These are phyloP conservation scores for Lactifluus pinguis DNA, from an alignment of 768 basidiomycete species.

Conservation along the genomic window DNA sequence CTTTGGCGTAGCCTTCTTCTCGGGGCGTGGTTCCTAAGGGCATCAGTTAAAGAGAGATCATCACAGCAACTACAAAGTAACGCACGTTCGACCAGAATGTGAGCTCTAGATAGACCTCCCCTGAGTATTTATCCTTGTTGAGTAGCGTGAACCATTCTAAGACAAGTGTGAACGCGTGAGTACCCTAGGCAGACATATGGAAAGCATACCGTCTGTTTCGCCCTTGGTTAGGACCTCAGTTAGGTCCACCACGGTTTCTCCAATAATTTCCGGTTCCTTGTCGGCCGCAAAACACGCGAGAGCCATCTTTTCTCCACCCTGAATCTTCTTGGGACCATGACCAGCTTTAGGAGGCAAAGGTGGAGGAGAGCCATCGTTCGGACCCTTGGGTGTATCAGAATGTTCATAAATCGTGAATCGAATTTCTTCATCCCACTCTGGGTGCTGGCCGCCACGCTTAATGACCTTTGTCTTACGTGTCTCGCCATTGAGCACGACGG, in stretches of 20 bases:
- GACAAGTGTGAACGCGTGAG: constrained; percentile 12
- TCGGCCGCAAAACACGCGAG: constrained; percentile 93
- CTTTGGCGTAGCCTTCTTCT: constrained; percentile 50
- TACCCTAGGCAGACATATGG: background rate
- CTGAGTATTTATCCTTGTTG: constrained; percentile 88
- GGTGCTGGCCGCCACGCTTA: constrained; percentile 95
- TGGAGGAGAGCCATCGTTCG: constrained; percentile 39
- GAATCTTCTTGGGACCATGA: constrained; percentile 38
- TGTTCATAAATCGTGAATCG: constrained; percentile 87
- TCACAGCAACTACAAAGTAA: constrained; percentile 16
- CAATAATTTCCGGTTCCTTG: constrained; percentile 91
- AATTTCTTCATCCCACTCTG: constrained; percentile 98
- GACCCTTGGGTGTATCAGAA: constrained; percentile 27
- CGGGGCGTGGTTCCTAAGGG: constrained; percentile 65
- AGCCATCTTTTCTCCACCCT: constrained; percentile 67
- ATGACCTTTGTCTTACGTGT: constrained; percentile 87
- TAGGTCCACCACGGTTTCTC: constrained; percentile 81
- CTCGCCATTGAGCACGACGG: constrained; percentile 68
- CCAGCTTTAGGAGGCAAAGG: constrained; percentile 58
- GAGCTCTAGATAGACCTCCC: constrained; percentile 92
- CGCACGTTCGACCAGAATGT: constrained; percentile 94
- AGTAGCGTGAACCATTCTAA: constrained; percentile 90
- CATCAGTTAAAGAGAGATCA: background rate
- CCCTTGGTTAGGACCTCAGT: constrained; percentile 89
- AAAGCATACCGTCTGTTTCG: constrained; percentile 82